Percentiles rank a stretch among this genome's conserved stretches.
These are phyloP conservation scores for Fusarium sp. DNA, from an alignment of 2,329 filamentous ascomycete species.

Conservation along the genomic window DNA sequence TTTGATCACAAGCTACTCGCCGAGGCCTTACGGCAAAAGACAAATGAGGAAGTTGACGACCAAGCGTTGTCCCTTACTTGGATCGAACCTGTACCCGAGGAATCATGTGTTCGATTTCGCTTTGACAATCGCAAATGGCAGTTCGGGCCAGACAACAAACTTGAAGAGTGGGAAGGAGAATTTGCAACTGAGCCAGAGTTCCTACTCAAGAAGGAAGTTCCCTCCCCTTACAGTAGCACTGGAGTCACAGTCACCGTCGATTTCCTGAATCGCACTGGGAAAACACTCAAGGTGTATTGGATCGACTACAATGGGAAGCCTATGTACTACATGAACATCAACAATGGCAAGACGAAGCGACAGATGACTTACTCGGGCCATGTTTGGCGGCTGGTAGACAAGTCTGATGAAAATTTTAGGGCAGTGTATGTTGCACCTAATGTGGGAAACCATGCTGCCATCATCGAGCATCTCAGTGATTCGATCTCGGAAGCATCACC, in stretches of 20 bases:
- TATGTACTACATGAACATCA: conserved; percentile 31
- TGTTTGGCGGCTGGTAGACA: conserved; percentile 38
- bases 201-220: conserved; percentile 32
- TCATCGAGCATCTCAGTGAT: conserved; percentile 25
- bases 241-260: conserved; percentile 30
- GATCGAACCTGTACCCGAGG: conserved; percentile 32
- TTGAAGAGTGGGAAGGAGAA: conserved; percentile 36
- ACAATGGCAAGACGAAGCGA: conserved; percentile 10
- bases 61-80: conserved; percentile 39
- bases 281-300: conserved; percentile 38
- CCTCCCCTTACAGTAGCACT: conserved; percentile 28
- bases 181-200: conserved; percentile 13
- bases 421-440: conserved; percentile 31
- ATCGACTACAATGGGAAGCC: conserved; percentile 39
- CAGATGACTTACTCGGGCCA: conserved; percentile 38
- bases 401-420: conserved; percentile 9
- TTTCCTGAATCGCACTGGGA: conserved; percentile 43
- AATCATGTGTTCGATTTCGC: conserved; percentile 34
- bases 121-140: conserved; percentile 34
- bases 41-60: conserved; percentile 9
- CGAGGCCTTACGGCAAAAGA: conserved; percentile 19
- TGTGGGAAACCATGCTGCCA: conserved; percentile 15
- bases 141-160: conserved; percentile 23
- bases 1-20: conserved; percentile 44
- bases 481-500: not conserved